A percentile compares a stretch with the other conserved stretches of the same genome.
Conservation (phyloP, 139 green algal genomes). For the Volvox reticuliferus region DNA sequence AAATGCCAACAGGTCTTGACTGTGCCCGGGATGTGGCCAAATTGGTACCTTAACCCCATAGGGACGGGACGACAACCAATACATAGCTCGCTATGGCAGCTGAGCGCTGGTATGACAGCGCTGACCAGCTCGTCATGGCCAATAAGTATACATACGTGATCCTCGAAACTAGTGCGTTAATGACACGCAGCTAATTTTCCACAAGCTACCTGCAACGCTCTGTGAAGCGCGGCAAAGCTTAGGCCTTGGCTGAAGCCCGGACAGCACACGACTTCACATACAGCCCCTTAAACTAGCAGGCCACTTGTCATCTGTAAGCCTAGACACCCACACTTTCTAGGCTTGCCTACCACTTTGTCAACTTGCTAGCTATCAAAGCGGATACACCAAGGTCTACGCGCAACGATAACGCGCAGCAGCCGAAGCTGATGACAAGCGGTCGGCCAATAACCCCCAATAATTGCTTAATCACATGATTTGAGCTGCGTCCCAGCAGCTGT, state of each 20-base stretch:
- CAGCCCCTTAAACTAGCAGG: background rate
- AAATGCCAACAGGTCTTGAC: background rate
- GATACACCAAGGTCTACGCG: too few relatives aligned
- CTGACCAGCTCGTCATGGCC: too few relatives aligned
- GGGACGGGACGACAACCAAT: background rate
- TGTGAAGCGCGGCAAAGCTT: background rate
- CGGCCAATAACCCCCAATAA: background rate
- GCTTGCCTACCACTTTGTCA: too few relatives aligned
- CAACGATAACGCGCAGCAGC: background rate
- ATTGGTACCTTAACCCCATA: background rate
- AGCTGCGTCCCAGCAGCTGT: background rate
- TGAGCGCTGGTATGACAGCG: background rate
- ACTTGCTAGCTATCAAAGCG: too few relatives aligned
- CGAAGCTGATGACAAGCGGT: background rate
- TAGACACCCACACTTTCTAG: too few relatives aligned
- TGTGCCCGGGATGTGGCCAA: too few relatives aligned
- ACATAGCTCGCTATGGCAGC: background rate
- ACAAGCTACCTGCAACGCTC: background rate
- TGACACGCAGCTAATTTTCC: background rate
- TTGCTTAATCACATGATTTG: background rate
- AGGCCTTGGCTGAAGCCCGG: background rate
- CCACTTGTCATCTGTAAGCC: too few relatives aligned
- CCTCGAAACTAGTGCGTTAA: background rate
- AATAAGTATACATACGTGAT: background rate
- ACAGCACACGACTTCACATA: background rate